phyloP scores from a whole-genome alignment of 345 rosid genomes.

The Arabis hirsuta region DNA sequence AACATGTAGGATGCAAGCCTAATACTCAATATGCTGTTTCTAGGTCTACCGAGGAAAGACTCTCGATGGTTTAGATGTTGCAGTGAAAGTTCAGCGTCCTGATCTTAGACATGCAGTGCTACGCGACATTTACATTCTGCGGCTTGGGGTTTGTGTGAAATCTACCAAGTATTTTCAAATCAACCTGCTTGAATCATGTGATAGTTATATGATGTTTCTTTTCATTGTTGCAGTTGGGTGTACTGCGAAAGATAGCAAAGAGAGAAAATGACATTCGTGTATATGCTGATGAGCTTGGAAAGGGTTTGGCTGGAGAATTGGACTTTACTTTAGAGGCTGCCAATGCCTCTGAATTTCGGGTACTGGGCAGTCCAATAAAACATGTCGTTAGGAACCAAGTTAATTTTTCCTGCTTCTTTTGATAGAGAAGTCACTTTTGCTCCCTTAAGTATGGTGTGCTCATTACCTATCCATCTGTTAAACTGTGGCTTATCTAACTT shows the following conservation, averaged over 20 bases:
- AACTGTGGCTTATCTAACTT: constrained; percentile 20
- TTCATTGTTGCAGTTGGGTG: constrained; percentile 65
- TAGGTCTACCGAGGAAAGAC: constrained; percentile 86
- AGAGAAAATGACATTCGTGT: constrained; percentile 82
- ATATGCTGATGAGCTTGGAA: constrained; percentile 97
- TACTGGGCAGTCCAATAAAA: constrained; percentile 38
- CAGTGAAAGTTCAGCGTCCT: constrained; percentile 97
- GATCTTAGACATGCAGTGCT: constrained; percentile 79
- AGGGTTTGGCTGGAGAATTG: constrained; percentile 90
- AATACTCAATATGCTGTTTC: constrained; percentile 32
- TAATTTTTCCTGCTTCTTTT: constrained; percentile 12
- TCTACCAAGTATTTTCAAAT: constrained; percentile 6
- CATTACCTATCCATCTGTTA: neutral
- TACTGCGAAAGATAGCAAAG: constrained; percentile 85
- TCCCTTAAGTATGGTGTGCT: constrained; percentile 9
- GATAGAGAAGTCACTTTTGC: constrained; percentile 14
- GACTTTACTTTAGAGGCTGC: constrained; percentile 88
- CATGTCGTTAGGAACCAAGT: constrained; percentile 1
- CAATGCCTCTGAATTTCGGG: constrained; percentile 84
- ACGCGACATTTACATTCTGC: constrained; percentile 86
- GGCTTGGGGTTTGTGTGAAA: constrained; percentile 76
- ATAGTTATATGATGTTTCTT: constrained; percentile 32
- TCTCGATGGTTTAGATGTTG: constrained; percentile 75
- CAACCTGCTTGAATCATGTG: constrained; percentile 26
- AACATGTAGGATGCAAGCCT: constrained; percentile 20